Percentiles rank a stretch among this genome's conserved stretches.
Evolutionary conservation across 139 green algal genomes (phyloP).

Genomic region (Diplosphaera chodatii): DNA sequence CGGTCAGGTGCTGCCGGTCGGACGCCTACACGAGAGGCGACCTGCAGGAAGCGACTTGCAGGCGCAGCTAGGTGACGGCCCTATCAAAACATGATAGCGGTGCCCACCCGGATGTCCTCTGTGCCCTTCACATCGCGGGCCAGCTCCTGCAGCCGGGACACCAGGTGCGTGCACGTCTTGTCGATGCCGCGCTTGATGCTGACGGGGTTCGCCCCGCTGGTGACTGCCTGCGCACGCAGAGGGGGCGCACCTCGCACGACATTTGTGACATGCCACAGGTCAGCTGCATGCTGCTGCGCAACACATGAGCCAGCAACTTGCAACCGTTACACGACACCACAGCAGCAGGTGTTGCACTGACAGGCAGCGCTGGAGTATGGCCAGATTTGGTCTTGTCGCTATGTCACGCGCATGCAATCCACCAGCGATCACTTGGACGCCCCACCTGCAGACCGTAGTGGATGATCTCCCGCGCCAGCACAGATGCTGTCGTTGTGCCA

Average conservation of each 20-base stretch:
- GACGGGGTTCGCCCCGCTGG: slow-evolving; percentile 90
- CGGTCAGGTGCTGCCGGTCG: too few species aligned
- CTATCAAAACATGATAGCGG: neutral
- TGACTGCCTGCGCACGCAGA: slow-evolving; percentile 57
- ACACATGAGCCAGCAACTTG: too few species aligned
- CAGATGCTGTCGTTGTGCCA: slow-evolving; percentile 93
- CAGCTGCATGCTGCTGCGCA: too few species aligned
- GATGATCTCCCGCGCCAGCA: slow-evolving; percentile 95
- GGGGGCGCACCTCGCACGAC: too few species aligned
- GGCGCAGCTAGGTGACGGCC: neutral
- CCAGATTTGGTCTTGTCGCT: too few species aligned
- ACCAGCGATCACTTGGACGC: neutral
- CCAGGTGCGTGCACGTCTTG: slow-evolving; percentile 81
- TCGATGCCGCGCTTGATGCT: slow-evolving; percentile 95
- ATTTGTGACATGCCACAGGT: too few species aligned
- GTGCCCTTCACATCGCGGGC: slow-evolving; percentile 80
- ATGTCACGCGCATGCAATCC: too few species aligned
- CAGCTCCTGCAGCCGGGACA: slow-evolving; percentile 74
- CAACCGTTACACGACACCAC: too few species aligned
- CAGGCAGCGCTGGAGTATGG: too few species aligned
- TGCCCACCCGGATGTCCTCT: slow-evolving; percentile 81
- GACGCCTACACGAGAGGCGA: neutral
- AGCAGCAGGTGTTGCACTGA: too few species aligned
- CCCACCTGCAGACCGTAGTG: slow-evolving; percentile 75
- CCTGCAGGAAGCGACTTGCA: too few species aligned